Conservation (phyloP, 257 asterid species). For the Nemophila menziesii region DNA sequence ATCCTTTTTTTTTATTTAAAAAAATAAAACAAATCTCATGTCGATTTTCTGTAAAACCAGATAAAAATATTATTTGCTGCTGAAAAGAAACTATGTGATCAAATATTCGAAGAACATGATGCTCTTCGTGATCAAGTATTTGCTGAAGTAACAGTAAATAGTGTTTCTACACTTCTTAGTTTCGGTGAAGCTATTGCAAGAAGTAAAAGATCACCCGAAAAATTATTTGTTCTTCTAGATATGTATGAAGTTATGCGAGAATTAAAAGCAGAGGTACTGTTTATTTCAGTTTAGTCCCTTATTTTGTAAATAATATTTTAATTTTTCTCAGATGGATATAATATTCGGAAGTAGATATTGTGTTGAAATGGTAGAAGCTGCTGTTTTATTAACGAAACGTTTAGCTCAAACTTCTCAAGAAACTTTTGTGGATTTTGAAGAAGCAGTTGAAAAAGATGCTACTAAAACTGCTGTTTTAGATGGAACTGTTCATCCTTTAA, state of each 20-base stretch:
- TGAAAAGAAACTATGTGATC: slow-evolving; percentile 76
- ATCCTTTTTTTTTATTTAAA: too few species aligned
- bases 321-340: slow-evolving; percentile 40
- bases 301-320: background rate
- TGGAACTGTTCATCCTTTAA: slow-evolving; percentile 97
- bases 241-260: slow-evolving; percentile 94
- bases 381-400: slow-evolving; percentile 45
- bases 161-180: slow-evolving; percentile 64
- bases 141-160: slow-evolving; percentile 60
- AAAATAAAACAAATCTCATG: too few species aligned
- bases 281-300: background rate
- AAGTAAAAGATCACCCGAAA: slow-evolving; percentile 92
- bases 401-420: slow-evolving; percentile 91
- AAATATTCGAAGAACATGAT: slow-evolving; percentile 48
- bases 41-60: slow-evolving; percentile 25
- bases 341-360: slow-evolving; percentile 58
- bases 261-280: slow-evolving; percentile 64
- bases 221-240: slow-evolving; percentile 83
- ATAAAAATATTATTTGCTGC: slow-evolving; percentile 75
- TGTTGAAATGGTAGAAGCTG: slow-evolving; percentile 70
- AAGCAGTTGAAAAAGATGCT: slow-evolving; percentile 93
- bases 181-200: slow-evolving; percentile 92
- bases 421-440: slow-evolving; percentile 90
- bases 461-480: slow-evolving; percentile 93
- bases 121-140: slow-evolving; percentile 71